A percentile compares a stretch with the other conserved stretches of the same genome.
Conservation (phyloP, 208 protist species). For the Angomonas deanei region DNA sequence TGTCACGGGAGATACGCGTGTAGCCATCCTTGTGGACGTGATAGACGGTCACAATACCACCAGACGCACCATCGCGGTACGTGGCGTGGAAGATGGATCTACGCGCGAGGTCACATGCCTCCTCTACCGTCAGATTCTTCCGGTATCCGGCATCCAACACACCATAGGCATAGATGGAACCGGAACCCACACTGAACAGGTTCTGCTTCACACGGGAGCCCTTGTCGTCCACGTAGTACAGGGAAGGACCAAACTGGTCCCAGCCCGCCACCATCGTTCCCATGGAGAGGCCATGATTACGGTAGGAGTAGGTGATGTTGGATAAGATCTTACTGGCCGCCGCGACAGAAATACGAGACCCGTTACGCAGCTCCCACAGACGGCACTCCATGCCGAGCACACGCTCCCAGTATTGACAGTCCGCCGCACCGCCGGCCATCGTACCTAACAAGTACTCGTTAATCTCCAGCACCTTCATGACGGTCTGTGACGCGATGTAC, state of each 20-base stretch:
- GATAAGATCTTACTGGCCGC: slow-evolving; percentile 99
- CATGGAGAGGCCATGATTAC: slow-evolving; percentile 96
- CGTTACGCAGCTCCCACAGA: slow-evolving; percentile 93
- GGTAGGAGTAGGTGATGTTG: slow-evolving; percentile 99
- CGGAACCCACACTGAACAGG: slow-evolving; percentile 98
- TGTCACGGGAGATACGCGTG: slow-evolving; percentile 92
- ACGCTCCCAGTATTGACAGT: slow-evolving; percentile 99
- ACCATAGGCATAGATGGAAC: slow-evolving; percentile 99
- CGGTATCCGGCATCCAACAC: slow-evolving; percentile 96
- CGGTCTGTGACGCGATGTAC: slow-evolving; percentile 98
- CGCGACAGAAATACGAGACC: slow-evolving; percentile 96
- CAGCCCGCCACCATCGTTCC: slow-evolving; percentile 98
- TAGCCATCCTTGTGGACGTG: slow-evolving; percentile 94
- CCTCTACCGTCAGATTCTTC: slow-evolving; percentile 93
- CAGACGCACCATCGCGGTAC: slow-evolving; percentile 98
- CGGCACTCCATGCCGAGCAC: slow-evolving; percentile 95
- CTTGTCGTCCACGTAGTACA: slow-evolving; percentile 99
- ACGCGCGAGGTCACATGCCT: slow-evolving; percentile 97
- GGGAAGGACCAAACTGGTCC: slow-evolving; percentile 95
- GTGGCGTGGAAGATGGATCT: slow-evolving; percentile 99
- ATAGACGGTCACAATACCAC: slow-evolving; percentile 97
- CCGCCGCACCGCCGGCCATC: slow-evolving; percentile 99
- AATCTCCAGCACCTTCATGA: slow-evolving; percentile 99
- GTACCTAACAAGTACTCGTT: slow-evolving; percentile 99
- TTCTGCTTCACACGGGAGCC: slow-evolving; percentile 97